These are phyloP conservation scores for Naganishia friedmannii DNA, from an alignment of 768 basidiomycete genomes.

Conservation along the genomic window DNA sequence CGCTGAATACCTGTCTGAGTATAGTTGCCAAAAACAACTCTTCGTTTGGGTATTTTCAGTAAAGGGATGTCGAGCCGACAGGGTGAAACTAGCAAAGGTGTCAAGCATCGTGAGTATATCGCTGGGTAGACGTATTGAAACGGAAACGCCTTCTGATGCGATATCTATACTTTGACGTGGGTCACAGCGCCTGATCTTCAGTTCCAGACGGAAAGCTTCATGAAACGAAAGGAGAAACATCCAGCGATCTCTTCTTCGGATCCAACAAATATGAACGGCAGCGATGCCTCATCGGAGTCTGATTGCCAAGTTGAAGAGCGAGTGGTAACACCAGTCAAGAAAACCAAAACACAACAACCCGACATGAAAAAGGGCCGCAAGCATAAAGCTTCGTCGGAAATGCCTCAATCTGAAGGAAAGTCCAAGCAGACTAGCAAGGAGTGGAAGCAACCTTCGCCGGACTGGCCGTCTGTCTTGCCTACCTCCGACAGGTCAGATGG, in stretches of 20 bases:
- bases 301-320: background rate
- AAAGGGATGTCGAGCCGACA: conserved; percentile 10
- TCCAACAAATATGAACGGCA: background rate
- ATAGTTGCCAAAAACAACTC: conserved; percentile 7
- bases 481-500: background rate
- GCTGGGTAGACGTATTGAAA: background rate
- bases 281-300: background rate
- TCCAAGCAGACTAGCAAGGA: background rate
- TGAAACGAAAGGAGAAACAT: background rate
- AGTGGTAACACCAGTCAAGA: background rate
- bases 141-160: background rate
- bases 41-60: conserved; percentile 10
- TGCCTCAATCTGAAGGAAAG: background rate
- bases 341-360: background rate
- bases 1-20: background rate
- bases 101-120: conserved; percentile 7
- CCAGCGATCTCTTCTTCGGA: background rate
- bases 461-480: conserved; percentile 13
- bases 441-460: background rate
- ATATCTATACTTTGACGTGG: background rate
- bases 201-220: conserved; percentile 12
- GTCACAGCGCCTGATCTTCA: conserved; percentile 12
- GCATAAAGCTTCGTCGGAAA: background rate
- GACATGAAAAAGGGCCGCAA: background rate
- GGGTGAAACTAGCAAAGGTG: background rate